A percentile compares a stretch with the other conserved stretches of the same genome.
Evolutionary conservation across 2,329 filamentous ascomycete genomes (phyloP).

Genomic region (Alternaria rosae): DNA sequence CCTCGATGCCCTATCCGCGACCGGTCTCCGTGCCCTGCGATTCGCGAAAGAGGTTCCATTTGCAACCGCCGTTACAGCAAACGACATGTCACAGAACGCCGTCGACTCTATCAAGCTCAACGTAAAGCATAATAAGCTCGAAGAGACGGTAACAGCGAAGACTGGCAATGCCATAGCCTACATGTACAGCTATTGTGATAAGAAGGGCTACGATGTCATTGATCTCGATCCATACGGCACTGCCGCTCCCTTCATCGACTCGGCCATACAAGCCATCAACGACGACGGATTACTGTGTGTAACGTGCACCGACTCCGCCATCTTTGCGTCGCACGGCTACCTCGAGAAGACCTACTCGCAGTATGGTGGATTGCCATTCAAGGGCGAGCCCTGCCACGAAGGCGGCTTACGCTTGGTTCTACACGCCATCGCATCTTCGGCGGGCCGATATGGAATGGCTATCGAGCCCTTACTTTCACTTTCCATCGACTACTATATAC

Average conservation of each 20-base stretch:
- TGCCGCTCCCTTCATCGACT: conserved; percentile 89
- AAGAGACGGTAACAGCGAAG: conserved; percentile 73
- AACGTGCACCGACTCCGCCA: conserved; percentile 94
- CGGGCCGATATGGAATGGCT: conserved; percentile 82
- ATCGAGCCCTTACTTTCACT: conserved; percentile 92
- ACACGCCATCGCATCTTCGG: conserved; percentile 79
- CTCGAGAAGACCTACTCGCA: conserved; percentile 91
- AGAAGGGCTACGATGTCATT: conserved; percentile 80
- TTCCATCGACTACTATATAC: conserved; percentile 94
- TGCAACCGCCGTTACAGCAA: conserved; percentile 81
- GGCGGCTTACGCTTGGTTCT: conserved; percentile 86
- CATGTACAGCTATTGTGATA: conserved; percentile 80
- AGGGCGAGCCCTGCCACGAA: conserved; percentile 87
- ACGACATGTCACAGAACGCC: conserved; percentile 82
- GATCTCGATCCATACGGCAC: conserved; percentile 97
- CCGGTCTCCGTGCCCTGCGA: conserved; percentile 86
- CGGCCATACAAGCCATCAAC: conserved; percentile 83
- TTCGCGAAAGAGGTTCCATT: conserved; percentile 93
- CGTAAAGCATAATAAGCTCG: conserved; percentile 79
- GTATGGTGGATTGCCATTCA: conserved; percentile 90
- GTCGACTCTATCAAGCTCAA: conserved; percentile 84
- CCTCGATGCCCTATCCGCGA: conserved; percentile 92
- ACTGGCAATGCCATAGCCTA: conserved; percentile 86
- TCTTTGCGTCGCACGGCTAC: conserved; percentile 94
- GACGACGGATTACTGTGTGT: conserved; percentile 93